A percentile compares a stretch with the other conserved stretches of the same genome.
These are phyloP conservation scores for Neurospora cerealis DNA, from an alignment of 495 filamentous ascomycete species.

Conservation along the genomic window DNA sequence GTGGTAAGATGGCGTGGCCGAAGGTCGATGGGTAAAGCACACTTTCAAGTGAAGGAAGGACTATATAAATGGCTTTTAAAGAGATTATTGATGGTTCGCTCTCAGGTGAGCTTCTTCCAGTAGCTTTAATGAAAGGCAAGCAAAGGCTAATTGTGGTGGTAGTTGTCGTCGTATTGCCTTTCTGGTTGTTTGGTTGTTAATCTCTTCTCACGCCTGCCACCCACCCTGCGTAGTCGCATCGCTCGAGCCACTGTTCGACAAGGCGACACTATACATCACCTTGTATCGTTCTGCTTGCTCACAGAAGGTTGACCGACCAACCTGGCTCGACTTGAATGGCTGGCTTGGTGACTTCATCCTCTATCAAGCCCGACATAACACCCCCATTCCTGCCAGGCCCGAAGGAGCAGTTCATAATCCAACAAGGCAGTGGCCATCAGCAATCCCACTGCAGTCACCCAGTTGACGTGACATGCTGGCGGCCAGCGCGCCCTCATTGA, in stretches of 20 bases:
- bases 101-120: neutral
- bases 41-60: neutral
- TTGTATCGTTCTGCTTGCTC: neutral
- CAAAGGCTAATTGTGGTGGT: neutral
- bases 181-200: neutral
- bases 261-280: neutral
- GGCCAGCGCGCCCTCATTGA: conserved; percentile 15
- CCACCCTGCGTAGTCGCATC: neutral
- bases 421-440: neutral
- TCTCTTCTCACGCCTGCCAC: neutral
- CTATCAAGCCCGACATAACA: neutral
- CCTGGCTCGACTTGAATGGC: neutral
- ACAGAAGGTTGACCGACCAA: neutral
- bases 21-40: neutral
- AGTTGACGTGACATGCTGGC: neutral
- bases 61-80: neutral
- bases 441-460: neutral
- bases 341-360: neutral
- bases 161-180: neutral
- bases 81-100: neutral
- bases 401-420: neutral
- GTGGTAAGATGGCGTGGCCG: neutral
- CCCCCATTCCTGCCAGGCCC: neutral
- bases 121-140: neutral
- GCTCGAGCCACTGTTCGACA: neutral